Evolutionary conservation across 768 basidiomycete genomes (phyloP).

Genomic region (Amanita thiersii): DNA sequence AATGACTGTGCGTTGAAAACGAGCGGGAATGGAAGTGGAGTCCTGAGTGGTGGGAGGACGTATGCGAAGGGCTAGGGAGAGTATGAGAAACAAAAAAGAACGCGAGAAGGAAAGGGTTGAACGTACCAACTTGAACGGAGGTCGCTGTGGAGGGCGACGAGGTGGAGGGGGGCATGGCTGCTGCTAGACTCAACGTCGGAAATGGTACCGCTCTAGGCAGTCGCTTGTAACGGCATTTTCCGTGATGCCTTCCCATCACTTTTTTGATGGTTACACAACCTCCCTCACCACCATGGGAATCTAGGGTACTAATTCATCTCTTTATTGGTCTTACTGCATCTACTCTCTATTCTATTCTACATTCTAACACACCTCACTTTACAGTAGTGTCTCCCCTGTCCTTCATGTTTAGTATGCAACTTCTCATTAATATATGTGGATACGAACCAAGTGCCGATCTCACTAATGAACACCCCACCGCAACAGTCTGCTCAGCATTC

Average conservation of each 20-base stretch:
- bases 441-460: slow-evolving; percentile 72
- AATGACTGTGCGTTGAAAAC: slow-evolving; percentile 89
- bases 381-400: slow-evolving; percentile 37
- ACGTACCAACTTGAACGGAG: slow-evolving; percentile 91
- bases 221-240: slow-evolving; percentile 1
- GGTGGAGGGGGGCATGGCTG: slow-evolving; percentile 67
- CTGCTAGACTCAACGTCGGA: slow-evolving; percentile 24
- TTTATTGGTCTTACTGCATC: background rate
- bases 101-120: background rate
- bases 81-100: slow-evolving; percentile 4
- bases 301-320: no score
- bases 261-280: slow-evolving; percentile 4
- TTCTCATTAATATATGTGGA: background rate
- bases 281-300: no score
- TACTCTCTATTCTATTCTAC: background rate
- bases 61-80: slow-evolving; percentile 70
- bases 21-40: slow-evolving; percentile 77
- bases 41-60: slow-evolving; percentile 84
- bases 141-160: slow-evolving; percentile 69
- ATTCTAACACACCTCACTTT: slow-evolving; percentile 7
- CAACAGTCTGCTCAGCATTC: slow-evolving; percentile 80
- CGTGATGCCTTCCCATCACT: slow-evolving; percentile 18
- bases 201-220: slow-evolving; percentile 15
- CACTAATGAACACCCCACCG: slow-evolving; percentile 82
- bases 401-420: background rate